Base-by-base conservation (phyloP, 805 yeast species). In the Hyphopichia homilentoma region DNA sequence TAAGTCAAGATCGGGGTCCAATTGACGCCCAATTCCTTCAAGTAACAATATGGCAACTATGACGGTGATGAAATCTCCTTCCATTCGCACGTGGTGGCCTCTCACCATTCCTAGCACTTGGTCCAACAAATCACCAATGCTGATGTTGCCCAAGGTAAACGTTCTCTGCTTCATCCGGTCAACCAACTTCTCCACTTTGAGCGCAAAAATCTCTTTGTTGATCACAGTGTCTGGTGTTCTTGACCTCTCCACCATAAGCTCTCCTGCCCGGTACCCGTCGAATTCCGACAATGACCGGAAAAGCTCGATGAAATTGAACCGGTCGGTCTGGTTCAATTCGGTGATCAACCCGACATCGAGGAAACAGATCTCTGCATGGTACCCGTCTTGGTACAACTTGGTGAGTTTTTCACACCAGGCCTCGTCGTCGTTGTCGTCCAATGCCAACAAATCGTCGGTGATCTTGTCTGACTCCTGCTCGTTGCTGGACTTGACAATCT, bases 251-350 rank as follows among this genome's bases (percentile, higher is more conserved):
- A 89, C 80, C 97, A 93, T 90, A 35, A 93, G 68, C 52, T 88
- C 94, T 7, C 99, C 99, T 0, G 96, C 97, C 39, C 70, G 73
- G 53, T 84, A 88, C 1, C 99, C 99, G 57, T 93, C 95, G 59
- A 93, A 93, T 40, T 80, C 83, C 2, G 96, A 84, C 21, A 93
- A 64, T 0, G 97, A 84, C 46, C 83, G 82, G 68, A 93, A 93
- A 35, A 93, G 67, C 27, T 86, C 96, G 21, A 93, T 77, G 52
- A 93, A 93, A 52, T 93, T 93, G 17, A 78, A 73, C 36, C 97
- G 60, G 52, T 93, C 93, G 1, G 48, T 53, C 5, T 79, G 80
- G 47, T 85, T 84, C 29, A 93, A 68, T 52, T 90, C 97, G 0
- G 97, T 93, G 4, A 93, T 89, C 19, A 93, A 67, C 0, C 99